Evolutionary conservation across 257 asterid genomes (phyloP).

Genomic region (Rauvolfia tetraphylla): DNA sequence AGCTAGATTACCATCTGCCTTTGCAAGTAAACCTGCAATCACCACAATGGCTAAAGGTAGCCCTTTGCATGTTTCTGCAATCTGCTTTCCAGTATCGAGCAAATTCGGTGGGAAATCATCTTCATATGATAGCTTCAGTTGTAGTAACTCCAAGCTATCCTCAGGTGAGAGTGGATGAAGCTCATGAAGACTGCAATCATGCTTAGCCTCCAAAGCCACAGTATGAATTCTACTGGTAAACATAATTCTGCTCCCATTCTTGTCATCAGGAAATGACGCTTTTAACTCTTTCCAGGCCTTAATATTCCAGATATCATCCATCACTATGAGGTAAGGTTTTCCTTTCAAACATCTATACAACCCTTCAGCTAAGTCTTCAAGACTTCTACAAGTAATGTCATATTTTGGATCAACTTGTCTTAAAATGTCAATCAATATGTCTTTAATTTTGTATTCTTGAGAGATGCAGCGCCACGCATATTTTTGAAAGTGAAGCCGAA

Average conservation of each 20-base stretch:
- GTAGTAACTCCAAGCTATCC: constrained; percentile 13
- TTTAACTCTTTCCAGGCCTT: constrained; percentile 13
- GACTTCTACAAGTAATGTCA: background rate
- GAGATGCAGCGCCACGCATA: too few species aligned
- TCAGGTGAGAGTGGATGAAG: background rate
- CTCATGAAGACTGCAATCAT: background rate
- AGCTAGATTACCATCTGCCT: background rate
- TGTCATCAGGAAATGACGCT: constrained; percentile 9
- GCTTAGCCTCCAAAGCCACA: constrained; percentile 2
- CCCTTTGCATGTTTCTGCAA: constrained; percentile 6
- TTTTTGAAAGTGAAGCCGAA: too few species aligned
- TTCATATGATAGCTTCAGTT: background rate
- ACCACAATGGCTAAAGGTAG: constrained; percentile 9
- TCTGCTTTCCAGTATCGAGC: background rate
- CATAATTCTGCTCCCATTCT: constrained; percentile 11
- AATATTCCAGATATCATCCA: too few species aligned
- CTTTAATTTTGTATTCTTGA: too few species aligned
- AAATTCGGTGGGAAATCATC: background rate
- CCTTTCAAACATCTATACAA: background rate
- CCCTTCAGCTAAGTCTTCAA: background rate
- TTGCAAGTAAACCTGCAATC: background rate
- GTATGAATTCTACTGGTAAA: constrained; percentile 6
- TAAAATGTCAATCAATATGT: too few species aligned
- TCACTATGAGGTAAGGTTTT: too few species aligned
- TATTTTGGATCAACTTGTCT: background rate